Conservation (phyloP, 257 asterid genomes). For the Nicotiana paniculata region DNA sequence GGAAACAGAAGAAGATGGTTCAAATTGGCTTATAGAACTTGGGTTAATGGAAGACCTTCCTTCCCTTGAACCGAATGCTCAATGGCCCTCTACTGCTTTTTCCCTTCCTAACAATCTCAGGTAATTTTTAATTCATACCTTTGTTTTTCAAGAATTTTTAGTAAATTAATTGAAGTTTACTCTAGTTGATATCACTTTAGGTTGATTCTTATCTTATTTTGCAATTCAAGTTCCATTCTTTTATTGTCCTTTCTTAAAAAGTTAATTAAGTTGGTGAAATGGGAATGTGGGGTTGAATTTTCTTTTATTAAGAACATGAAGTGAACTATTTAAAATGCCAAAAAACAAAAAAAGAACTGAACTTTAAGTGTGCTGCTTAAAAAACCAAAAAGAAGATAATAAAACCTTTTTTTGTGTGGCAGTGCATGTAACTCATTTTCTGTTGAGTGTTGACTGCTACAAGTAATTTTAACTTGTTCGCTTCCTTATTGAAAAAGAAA, state of each 20-base stretch:
- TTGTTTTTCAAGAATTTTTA: neutral
- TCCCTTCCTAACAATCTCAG: slow-evolving; percentile 25
- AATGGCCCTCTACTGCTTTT: slow-evolving; percentile 27
- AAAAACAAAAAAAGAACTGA: neutral
- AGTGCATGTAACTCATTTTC: neutral
- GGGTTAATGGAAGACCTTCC: slow-evolving; percentile 38
- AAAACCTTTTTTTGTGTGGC: neutral
- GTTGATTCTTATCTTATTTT: neutral
- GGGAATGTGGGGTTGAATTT: slow-evolving; percentile 4
- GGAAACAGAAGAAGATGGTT: slow-evolving; percentile 24
- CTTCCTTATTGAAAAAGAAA: neutral
- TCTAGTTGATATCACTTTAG: too few species aligned
- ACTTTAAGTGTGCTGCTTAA: neutral
- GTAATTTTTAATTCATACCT: slow-evolving; percentile 2
- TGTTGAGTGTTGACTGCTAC: neutral
- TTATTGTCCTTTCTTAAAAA: neutral
- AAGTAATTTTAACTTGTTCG: neutral
- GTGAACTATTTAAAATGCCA: neutral
- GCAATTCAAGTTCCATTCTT: neutral
- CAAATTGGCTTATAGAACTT: slow-evolving; percentile 43
- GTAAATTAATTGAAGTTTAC: neutral
- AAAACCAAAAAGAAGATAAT: neutral
- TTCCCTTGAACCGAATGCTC: slow-evolving; percentile 24
- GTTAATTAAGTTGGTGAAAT: neutral
- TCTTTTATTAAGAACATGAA: neutral